Conservation (phyloP, 805 yeast genomes). For the Candida adriatica region DNA sequence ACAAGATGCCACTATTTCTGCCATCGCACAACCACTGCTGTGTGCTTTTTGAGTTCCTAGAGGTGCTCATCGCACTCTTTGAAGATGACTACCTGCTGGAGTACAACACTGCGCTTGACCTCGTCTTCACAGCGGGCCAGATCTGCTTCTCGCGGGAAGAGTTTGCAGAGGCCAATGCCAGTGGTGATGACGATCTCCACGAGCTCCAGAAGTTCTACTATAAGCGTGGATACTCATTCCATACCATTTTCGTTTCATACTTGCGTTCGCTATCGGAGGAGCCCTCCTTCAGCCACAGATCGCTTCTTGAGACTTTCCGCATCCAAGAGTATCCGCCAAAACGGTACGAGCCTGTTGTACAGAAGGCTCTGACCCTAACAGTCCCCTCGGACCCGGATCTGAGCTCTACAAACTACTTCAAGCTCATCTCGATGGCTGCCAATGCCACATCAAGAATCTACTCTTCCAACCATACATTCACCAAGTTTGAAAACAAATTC, state of each 20-base stretch:
- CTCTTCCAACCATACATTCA: slow-evolving; percentile 28
- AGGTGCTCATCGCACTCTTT: slow-evolving; percentile 27
- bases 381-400: slow-evolving; percentile 23
- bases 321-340: slow-evolving; percentile 28
- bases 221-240: slow-evolving; percentile 28
- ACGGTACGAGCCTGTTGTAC: slow-evolving; percentile 27
- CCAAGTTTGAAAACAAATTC: slow-evolving; percentile 33
- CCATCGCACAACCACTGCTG: slow-evolving; percentile 31
- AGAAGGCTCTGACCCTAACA: slow-evolving; percentile 30
- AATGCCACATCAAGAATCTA: slow-evolving; percentile 28
- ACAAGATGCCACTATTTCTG: slow-evolving; percentile 26
- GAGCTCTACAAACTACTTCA: slow-evolving; percentile 25
- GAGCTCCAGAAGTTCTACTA: slow-evolving; percentile 27
- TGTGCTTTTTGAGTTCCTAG: slow-evolving; percentile 31
- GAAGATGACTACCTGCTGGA: slow-evolving; percentile 27
- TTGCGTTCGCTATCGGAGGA: slow-evolving; percentile 27
- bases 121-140: slow-evolving; percentile 31
- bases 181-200: slow-evolving; percentile 23
- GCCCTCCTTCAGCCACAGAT: slow-evolving; percentile 25
- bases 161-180: slow-evolving; percentile 8
- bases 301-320: slow-evolving; percentile 27
- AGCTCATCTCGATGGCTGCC: slow-evolving; percentile 29
- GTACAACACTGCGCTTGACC: slow-evolving; percentile 24
- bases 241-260: slow-evolving; percentile 28
- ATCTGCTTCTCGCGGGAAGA: slow-evolving; percentile 27